Conservation (phyloP, 306 rosid genomes). For the Rosa rugosa region DNA sequence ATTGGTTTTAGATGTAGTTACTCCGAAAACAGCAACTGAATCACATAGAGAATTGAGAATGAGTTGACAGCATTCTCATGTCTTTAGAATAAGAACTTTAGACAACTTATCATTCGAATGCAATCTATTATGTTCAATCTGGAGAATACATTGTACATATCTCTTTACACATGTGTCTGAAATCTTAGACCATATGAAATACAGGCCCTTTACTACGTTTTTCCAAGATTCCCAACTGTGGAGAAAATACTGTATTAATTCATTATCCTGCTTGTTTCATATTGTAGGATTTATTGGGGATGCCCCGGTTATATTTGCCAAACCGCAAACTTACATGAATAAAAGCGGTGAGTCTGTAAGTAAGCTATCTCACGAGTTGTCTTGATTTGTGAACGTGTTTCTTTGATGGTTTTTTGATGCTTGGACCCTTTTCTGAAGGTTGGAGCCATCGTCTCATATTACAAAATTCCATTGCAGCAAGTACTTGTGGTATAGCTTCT, state of each 20-base stretch:
- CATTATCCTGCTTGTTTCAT: constrained; percentile 3
- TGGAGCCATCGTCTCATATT: constrained; percentile 81
- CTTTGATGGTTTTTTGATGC: constrained; percentile 31
- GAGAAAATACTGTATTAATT: neutral
- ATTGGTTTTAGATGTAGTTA: neutral
- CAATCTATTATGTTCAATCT: neutral
- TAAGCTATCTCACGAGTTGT: constrained; percentile 37
- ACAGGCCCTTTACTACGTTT: neutral
- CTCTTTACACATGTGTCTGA: neutral
- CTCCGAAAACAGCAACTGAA: neutral
- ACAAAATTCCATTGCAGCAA: constrained; percentile 90
- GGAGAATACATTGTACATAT: neutral
- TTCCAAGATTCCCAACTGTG: neutral
- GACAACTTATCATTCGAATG: neutral
- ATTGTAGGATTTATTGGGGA: constrained; percentile 75
- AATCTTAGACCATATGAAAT: neutral
- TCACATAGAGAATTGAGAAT: too few relatives aligned
- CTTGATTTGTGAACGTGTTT: constrained; percentile 12
- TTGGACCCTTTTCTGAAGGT: constrained; percentile 57
- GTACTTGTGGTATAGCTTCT: constrained; percentile 75
- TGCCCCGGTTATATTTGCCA: constrained; percentile 77
- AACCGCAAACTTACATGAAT: constrained; percentile 96
- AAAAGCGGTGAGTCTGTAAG: constrained; percentile 97
- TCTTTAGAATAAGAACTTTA: neutral
- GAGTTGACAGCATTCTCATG: neutral